These are phyloP conservation scores for Aristolochia californica DNA, from an alignment of 164 flowering plant genomes.

Conservation along the genomic window DNA sequence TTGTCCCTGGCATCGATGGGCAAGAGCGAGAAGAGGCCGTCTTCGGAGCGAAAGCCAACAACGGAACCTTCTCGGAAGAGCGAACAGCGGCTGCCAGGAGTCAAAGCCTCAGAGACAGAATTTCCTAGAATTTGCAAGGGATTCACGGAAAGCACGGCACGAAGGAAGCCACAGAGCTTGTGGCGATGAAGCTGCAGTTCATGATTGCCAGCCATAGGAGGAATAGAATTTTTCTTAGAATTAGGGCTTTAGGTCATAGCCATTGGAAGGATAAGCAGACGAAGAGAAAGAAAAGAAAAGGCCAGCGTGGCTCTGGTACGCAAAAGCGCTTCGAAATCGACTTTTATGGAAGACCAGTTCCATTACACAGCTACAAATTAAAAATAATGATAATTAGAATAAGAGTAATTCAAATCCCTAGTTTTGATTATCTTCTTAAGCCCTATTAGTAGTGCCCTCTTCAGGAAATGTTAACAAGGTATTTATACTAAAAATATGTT, in stretches of 20 bases:
- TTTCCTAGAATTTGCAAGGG: conserved; percentile 4
- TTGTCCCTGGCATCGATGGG: background rate
- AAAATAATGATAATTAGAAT: too few species aligned
- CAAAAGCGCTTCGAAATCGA: too few species aligned
- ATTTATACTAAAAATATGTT: too few species aligned
- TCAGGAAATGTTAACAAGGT: too few species aligned
- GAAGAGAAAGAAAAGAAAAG: background rate
- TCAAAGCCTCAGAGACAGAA: conserved; percentile 8
- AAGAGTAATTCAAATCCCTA: too few species aligned
- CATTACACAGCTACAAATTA: too few species aligned
- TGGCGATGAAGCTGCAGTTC: conserved; percentile 8
- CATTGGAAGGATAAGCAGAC: background rate
- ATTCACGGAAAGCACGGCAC: conserved; percentile 33
- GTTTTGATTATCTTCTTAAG: too few species aligned
- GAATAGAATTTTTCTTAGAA: background rate
- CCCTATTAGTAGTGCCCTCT: too few species aligned
- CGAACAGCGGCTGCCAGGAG: conserved; percentile 12
- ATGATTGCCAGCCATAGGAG: too few species aligned
- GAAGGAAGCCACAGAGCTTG: conserved; percentile 66
- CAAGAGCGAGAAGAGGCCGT: conserved; percentile 7
- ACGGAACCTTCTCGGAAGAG: conserved; percentile 8
- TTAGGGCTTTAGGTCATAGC: background rate
- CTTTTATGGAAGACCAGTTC: too few species aligned
- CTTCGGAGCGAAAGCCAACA: conserved; percentile 17
- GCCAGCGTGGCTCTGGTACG: background rate